Base-by-base conservation (phyloP, 2,329 filamentous ascomycete genomes). In the Bipolaris bicolor region DNA sequence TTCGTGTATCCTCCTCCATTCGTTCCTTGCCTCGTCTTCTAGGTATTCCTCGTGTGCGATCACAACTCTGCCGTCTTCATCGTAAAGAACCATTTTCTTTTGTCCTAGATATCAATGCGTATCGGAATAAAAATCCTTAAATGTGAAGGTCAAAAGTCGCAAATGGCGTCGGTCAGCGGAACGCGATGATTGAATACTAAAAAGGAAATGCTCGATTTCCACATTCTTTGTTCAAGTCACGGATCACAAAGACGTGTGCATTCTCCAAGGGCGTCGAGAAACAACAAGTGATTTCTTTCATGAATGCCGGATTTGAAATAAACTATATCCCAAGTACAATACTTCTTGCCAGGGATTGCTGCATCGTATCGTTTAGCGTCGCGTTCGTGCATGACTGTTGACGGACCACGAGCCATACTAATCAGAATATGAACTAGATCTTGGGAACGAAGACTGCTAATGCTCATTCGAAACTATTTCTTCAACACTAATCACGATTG, bases 1-100 rank as follows among this genome's bases (percentile, higher is more conserved):
- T 3, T 33, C 7, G 5, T 4, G 2, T 2, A 20, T 7, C 1
- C 36, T 5, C 5, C 26, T 13, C 1, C 50, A 49, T 11, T 13
- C 2, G n/a, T 20, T 48, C 2, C 2, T 15, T 26, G 60, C 64
- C n/a, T 57, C 3, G 15, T 46, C 7, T 29, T 63, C 62, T 16
- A 67, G 43, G 18, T 61, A 52, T 6, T 48, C 13, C 31, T 67
- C 65, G 20, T 67, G 62, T 18, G 15, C 50, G 1, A 48, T 36
- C 16, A 62, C 53, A 6, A 61, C 61, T 33, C 45, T 52, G 16
- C 59, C 61, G 15, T 57, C 46, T 7, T 39, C 34, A 4, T 60
- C 43, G 44, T 64, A 61, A 7, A 61, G 52, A 1, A 66, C 62
- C 62, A 66, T 65, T 5, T 18, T 46, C 7, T 41, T 46, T 10